Conservation (phyloP, 108 stramenopile species). For the Cylindrotheca closterium region DNA sequence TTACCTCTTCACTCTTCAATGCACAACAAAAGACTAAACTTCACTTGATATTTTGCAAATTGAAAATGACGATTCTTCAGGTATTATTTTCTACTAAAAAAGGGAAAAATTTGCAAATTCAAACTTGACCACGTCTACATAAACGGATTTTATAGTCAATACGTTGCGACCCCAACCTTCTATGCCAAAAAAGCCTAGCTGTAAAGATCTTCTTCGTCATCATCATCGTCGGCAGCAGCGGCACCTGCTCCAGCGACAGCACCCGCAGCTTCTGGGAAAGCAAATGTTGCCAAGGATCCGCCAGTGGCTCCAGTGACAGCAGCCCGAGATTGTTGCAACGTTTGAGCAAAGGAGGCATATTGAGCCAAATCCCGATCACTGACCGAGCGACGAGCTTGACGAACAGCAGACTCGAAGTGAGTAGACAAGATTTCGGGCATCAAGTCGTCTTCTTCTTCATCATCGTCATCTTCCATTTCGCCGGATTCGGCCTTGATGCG, state of each 20-base stretch:
- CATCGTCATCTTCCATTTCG: slow-evolving; percentile 82
- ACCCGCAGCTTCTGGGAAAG: slow-evolving; percentile 76
- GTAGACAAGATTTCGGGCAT: slow-evolving; percentile 96
- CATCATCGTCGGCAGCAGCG: no score
- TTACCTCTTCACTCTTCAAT: no score
- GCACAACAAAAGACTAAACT: no score
- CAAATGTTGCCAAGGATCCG: slow-evolving; percentile 87
- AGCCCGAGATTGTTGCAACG: slow-evolving; percentile 92
- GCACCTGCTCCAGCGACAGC: slow-evolving; percentile 42
- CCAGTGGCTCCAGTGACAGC: slow-evolving; percentile 85
- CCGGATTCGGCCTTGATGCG: slow-evolving; percentile 92
- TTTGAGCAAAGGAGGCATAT: slow-evolving; percentile 98
- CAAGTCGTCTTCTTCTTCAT: slow-evolving; percentile 90
- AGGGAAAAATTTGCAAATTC: no score
- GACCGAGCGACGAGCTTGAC: slow-evolving; percentile 96
- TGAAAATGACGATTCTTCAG: no score
- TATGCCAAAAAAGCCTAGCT: slow-evolving; percentile 50
- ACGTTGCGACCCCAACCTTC: no score
- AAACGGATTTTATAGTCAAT: no score
- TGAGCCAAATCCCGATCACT: slow-evolving; percentile 97
- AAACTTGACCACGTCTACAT: no score
- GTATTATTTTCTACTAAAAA: no score
- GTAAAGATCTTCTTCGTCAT: slow-evolving; percentile 96
- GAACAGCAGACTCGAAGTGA: slow-evolving; percentile 98
- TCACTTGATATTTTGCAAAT: no score